Evolutionary conservation across 495 filamentous ascomycete species (phyloP), one percentile per base, ranked within the genome.

Genomic region (Penicillium lividum): DNA sequence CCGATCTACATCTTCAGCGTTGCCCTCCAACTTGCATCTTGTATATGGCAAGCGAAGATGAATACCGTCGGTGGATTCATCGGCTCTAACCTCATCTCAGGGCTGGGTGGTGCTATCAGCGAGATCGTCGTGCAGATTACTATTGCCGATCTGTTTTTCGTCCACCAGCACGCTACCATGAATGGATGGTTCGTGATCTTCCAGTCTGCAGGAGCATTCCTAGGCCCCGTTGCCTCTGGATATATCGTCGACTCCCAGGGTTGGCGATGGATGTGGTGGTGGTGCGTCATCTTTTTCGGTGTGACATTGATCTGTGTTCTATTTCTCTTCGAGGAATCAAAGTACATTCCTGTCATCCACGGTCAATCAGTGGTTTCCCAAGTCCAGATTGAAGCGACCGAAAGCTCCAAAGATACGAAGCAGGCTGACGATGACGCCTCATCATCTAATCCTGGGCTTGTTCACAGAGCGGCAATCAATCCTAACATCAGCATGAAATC

Each of bases 261-360:
- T 3, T 83, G 79, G 80, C 60, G 74, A 25, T 82, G 80, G 79
- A 73, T 78, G 38, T 82, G 77, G 71, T 82, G 79, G 80, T 80
- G 76, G 73, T 72, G 66, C 44, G 69, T 70, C 3, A 80, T 82
- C 16, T 70, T 81, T 57, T 71, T 79, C 28, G 79, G 69, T 0
- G 56, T 76, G 18, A 65, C 67, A 4, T 29, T 80, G 6, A 8
- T 77, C 31, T 64, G 73, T 25, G 63, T 74, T 5, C 29, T 74
- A 0, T 77, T 82, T 52, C 58, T 68, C 10, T 77, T 73, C 28
- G 76, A 81, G 56, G 79, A 82, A 52, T 74, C 69, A 3, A 78
- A 76, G 38, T 80, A 63, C 3, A 44, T 66, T 8, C 60, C 62
- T 6, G 13, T 63, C 16, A 11, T 66, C 5, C 15, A 58, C 5